These are phyloP conservation scores for Cerioporus squamosus DNA, from an alignment of 1,284 basidiomycete species.

Conservation along the genomic window DNA sequence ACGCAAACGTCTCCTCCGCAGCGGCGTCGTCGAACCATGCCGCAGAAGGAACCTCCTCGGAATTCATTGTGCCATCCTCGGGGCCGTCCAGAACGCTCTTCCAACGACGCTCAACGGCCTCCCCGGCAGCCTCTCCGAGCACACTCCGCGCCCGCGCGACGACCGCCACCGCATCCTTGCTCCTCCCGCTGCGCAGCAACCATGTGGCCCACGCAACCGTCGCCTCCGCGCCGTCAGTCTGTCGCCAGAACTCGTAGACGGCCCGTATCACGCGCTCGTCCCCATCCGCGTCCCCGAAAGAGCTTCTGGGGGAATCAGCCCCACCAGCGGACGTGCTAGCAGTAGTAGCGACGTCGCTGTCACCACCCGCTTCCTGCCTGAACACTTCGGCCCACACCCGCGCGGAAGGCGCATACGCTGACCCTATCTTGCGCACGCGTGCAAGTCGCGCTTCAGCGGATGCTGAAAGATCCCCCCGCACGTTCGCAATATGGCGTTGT, in stretches of 20 bases:
- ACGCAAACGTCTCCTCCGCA: too few species aligned
- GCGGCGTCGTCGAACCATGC: too few species aligned
- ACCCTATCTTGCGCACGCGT: slow-evolving; percentile 46
- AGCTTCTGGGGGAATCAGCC: slow-evolving; percentile 1
- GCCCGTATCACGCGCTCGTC: slow-evolving; percentile 38
- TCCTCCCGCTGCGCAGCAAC: slow-evolving; percentile 46
- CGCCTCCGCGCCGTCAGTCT: slow-evolving; percentile 42
- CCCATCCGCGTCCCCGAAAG: slow-evolving; percentile 19
- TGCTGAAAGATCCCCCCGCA: background rate
- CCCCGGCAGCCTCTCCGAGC: slow-evolving; percentile 22
- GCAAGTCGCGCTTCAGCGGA: slow-evolving; percentile 32
- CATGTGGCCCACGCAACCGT: slow-evolving; percentile 50
- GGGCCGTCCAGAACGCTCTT: slow-evolving; percentile 23
- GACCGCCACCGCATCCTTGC: slow-evolving; percentile 28
- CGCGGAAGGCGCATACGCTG: slow-evolving; percentile 45
- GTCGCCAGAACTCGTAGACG: slow-evolving; percentile 49
- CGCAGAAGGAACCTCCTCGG: too few species aligned
- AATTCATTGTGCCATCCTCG: background rate
- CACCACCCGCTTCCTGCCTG: slow-evolving; percentile 31
- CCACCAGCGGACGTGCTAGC: background rate
- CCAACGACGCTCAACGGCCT: slow-evolving; percentile 32
- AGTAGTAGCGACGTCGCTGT: background rate
- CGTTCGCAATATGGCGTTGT: slow-evolving; percentile 14
- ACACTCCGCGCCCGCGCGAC: slow-evolving; percentile 28
- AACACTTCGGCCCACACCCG: slow-evolving; percentile 50